Base-by-base conservation (phyloP, 1,284 basidiomycete species). In the Tilletia setariae region DNA sequence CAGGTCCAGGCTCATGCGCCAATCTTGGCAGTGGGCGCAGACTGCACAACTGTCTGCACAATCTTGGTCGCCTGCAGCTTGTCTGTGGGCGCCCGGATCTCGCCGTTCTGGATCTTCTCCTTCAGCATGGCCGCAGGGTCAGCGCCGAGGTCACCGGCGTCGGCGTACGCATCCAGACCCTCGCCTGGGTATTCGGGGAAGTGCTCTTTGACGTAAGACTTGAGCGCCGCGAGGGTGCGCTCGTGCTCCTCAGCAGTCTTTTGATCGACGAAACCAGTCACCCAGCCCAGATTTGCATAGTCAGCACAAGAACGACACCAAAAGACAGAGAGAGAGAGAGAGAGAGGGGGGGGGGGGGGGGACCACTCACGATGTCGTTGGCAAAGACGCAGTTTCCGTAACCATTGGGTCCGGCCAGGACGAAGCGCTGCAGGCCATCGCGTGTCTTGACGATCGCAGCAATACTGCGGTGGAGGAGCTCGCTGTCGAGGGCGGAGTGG, bases 401-500 rank as follows among this genome's bases (percentile, higher is more conserved):
- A 23, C 83, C 82, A 69, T 83, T 78, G 68, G 84, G 83, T 6
- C 56, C 56, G 8, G 56, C 28, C 13, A 85, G 80, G 16, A 83
- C 84, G 74, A 85, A 84, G 68, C 84, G 78, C 77, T 85, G 84
- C 74, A 83, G 83, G 72, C 84, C 83, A 71, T 85, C 84, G 71
- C 84, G 83, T 16, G 84, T 85, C 75, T 85, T 84, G 76, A 77
- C 81, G 81, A 85, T 85, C 23, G 84, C 84, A 68, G 82, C 82
- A 63, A 83, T 83, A 61, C 79, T 82, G 42, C 79, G 72, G 63
- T 76, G 74, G 51, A 85, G 78, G 28, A 85, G 74, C 71, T 82
- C 78, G 62, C 84, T 78, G 70, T 81, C 79, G 71, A 85, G 83
- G 63, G 80, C 68, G 40, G 81, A 79, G 81, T 85, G 84, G 74